Percentiles rank a stretch among this genome's conserved stretches.
Evolutionary conservation across 139 green algal species (phyloP).

Genomic region (Marvania coccoides): DNA sequence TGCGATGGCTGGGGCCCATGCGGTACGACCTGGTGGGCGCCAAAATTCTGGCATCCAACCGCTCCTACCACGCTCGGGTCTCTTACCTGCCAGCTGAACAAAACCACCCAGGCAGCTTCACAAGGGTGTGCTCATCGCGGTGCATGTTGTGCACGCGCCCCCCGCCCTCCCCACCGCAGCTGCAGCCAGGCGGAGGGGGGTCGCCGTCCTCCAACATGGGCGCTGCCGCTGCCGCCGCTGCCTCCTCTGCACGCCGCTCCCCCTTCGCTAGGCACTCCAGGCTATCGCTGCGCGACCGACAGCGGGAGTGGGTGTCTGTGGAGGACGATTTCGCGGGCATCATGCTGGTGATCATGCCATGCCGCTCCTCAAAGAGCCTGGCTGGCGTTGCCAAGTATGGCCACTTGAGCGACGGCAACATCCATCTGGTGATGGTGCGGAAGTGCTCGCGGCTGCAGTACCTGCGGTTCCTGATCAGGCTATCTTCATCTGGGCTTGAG

Average conservation of each 20-base stretch:
- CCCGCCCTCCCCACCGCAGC: too few species aligned
- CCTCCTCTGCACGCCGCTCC: too few species aligned
- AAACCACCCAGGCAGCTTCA: background rate
- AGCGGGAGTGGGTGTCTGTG: conserved; percentile 2
- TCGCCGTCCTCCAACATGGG: too few species aligned
- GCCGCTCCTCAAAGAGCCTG: conserved; percentile 56
- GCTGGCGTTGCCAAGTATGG: conserved; percentile 53
- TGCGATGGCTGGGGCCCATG: conserved; percentile 60
- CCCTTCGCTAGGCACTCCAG: background rate
- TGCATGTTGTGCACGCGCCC: too few species aligned
- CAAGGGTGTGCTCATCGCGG: background rate
- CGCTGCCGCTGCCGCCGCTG: too few species aligned
- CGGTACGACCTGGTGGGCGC: conserved; percentile 45
- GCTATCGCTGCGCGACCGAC: background rate
- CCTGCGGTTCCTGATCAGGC: conserved; percentile 51
- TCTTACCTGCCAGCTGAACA: conserved; percentile 13
- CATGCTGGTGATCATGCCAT: conserved; percentile 68
- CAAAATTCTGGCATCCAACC: conserved; percentile 22
- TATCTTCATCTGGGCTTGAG: background rate
- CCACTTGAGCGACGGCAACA: conserved; percentile 64
- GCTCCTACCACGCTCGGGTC: conserved; percentile 12
- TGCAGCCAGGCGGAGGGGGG: too few species aligned
- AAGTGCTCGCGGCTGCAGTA: conserved; percentile 47
- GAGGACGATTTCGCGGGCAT: conserved; percentile 57
- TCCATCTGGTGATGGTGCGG: conserved; percentile 66